Evolutionary conservation across 2,329 filamentous ascomycete species (phyloP).

Genomic region (Verticillium klebahnii): DNA sequence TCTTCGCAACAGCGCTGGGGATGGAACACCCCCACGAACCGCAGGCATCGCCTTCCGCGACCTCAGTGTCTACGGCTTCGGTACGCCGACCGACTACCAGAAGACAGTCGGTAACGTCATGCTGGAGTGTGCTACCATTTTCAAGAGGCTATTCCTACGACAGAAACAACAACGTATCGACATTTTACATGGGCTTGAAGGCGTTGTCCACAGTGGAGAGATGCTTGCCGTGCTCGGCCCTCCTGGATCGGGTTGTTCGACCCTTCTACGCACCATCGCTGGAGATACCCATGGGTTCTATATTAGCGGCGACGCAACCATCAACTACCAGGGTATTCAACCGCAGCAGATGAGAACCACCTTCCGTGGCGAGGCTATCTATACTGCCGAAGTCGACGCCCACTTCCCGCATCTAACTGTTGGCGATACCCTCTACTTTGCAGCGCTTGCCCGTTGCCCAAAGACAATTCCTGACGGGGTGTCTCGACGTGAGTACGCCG

Average conservation of each 20-base stretch:
- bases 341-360: neutral
- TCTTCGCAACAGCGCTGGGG: conserved; percentile 15
- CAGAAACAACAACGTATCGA: conserved; percentile 28
- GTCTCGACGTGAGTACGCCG: conserved; percentile 31
- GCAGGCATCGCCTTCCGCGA: conserved; percentile 32
- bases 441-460: conserved; percentile 48
- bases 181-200: conserved; percentile 45
- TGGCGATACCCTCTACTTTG: conserved; percentile 56
- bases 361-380: conserved; percentile 53
- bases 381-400: conserved; percentile 53
- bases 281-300: conserved; percentile 2
- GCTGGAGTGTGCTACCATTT: conserved; percentile 19
- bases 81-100: conserved; percentile 35
- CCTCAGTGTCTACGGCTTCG: conserved; percentile 35
- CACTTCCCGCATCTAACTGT: conserved; percentile 56
- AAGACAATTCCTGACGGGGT: conserved; percentile 40
- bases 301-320: neutral
- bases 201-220: conserved; percentile 48
- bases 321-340: conserved; percentile 2
- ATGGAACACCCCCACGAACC: conserved; percentile 21
- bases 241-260: conserved; percentile 56
- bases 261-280: conserved; percentile 49
- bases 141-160: conserved; percentile 16
- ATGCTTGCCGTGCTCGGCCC: conserved; percentile 55
- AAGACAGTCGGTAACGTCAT: conserved; percentile 32